These are phyloP conservation scores for Corylus avellana DNA, from an alignment of 306 rosid genomes.

Conservation along the genomic window DNA sequence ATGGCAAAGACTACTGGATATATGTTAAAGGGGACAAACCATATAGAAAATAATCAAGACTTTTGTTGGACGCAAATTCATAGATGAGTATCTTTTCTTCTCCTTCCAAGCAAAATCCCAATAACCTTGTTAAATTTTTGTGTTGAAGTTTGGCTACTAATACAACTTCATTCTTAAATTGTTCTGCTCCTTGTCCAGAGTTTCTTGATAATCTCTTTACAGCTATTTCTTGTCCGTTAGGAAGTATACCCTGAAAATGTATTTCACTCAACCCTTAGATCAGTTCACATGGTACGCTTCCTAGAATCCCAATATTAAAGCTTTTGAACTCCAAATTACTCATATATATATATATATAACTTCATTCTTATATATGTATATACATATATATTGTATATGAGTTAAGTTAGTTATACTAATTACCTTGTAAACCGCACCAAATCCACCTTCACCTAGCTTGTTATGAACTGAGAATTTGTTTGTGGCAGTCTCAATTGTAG, in stretches of 20 bases:
- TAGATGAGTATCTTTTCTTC: no score
- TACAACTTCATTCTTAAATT: slow-evolving; percentile 24
- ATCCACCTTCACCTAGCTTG: not conserved
- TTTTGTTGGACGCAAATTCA: slow-evolving; percentile 7
- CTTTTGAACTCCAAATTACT: no score
- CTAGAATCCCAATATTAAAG: no score
- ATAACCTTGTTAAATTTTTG: not conserved
- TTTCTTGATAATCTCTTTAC: slow-evolving; percentile 11
- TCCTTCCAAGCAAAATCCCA: no score
- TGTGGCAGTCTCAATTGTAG: not conserved
- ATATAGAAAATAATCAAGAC: slow-evolving; percentile 27
- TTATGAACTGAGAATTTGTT: not conserved
- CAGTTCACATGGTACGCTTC: no score
- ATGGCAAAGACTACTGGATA: not conserved
- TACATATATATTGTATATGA: no score
- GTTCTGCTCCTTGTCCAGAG: not conserved
- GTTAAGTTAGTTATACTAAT: no score
- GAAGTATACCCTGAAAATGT: no score
- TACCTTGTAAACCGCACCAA: not conserved
- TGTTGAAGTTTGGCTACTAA: slow-evolving; percentile 27
- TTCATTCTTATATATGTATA: no score
- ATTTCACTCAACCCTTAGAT: no score
- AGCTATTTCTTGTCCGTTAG: slow-evolving; percentile 24
- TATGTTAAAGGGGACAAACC: slow-evolving; percentile 21
- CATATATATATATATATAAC: no score